Base-by-base conservation (phyloP, 1,284 basidiomycete species). In the Coriolopsis trogii region DNA sequence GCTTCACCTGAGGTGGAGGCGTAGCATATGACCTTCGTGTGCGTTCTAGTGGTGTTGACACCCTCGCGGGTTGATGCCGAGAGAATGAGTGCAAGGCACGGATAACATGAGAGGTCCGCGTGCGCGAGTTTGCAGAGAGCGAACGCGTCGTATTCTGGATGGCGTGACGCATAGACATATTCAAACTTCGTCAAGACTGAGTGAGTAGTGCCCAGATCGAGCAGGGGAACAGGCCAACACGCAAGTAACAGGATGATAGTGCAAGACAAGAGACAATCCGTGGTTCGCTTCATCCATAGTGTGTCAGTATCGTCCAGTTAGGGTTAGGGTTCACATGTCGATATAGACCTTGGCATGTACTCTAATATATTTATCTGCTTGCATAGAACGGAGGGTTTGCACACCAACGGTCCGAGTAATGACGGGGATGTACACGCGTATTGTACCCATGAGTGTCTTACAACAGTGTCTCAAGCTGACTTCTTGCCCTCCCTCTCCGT, bases 401-500 rank as follows among this genome's bases (percentile, higher is more conserved):
- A n/a, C n/a, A n/a, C n/a, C n/a, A n/a, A n/a, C n/a, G n/a, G n/a
- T n/a, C n/a, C n/a, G n/a, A n/a, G n/a, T n/a, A n/a, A n/a, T n/a
- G n/a, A n/a, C n/a, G n/a, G n/a, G n/a, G n/a, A n/a, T n/a, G n/a
- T n/a, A n/a, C n/a, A n/a, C n/a, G n/a, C n/a, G n/a, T n/a, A n/a
- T n/a, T n/a, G n/a, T n/a, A n/a, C n/a, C n/a, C n/a, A n/a, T n/a
- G n/a, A n/a, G n/a, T n/a, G n/a, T n/a, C n/a, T n/a, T 33, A 20
- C 23, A 10, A 6, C 13, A 18, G 20, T 21, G 21, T 49, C 29
- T 29, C 37, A 56, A 12, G 53, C 36, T n/a, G 55, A 23, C 41
- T 61, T 52, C 42, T 60, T 65, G 34, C 73, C 79, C 61, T 87
- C 84, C 63, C 79, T 84, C 62, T 84, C 78, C 4, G 82, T 79